Evolutionary conservation across 495 filamentous ascomycete species (phyloP), one percentile per base, ranked within the genome.

Genomic region (Acidomyces sp.): DNA sequence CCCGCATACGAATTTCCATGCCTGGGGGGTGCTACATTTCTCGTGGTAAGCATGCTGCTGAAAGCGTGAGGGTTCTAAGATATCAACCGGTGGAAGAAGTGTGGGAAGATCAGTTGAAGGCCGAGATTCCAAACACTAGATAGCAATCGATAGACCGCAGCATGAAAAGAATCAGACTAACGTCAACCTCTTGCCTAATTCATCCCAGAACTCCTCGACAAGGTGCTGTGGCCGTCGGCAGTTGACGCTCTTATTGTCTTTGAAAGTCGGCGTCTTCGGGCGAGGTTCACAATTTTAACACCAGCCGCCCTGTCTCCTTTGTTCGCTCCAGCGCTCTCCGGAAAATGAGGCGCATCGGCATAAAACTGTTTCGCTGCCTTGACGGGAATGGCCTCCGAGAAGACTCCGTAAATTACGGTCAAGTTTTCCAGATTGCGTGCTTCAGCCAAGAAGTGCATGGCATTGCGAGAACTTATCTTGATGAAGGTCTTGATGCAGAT

Each of bases 341-440:
- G 48, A 19, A 52, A 47, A 23, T 43, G 46, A 34, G 37, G 41
- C 15, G 43, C 34, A 12, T 47, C 43, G 2, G 19, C 32, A 27
- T 47, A 43, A 44, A 52, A 52, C 13, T 16, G 9, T 23, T 47
- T 47, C 18, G 39, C 48, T 6, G 48, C 48, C 28, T 46, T 47
- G 30, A 16, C 34, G 1, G 39, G 43, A 15, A 46, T 39, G 33
- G 13, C 29, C 4, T 43, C 44, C 12, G 5, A 2, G 18, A 24
- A 29, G 32, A 52, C 27, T 23, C 43, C 43, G 15, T 28, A 13
- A 2, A 43, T 44, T 33, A 52, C 26, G 20, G 21, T 26, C 17
- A 52, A 29, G 12, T 20, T 2, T 3, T 13, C 19, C 29, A 52
- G 37, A 34, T 47, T 43, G 20, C 9, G n/a, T 22, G 32, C 21